Conservation (phyloP, 106 monocot genomes). For the Platanthera guangdongensis region DNA sequence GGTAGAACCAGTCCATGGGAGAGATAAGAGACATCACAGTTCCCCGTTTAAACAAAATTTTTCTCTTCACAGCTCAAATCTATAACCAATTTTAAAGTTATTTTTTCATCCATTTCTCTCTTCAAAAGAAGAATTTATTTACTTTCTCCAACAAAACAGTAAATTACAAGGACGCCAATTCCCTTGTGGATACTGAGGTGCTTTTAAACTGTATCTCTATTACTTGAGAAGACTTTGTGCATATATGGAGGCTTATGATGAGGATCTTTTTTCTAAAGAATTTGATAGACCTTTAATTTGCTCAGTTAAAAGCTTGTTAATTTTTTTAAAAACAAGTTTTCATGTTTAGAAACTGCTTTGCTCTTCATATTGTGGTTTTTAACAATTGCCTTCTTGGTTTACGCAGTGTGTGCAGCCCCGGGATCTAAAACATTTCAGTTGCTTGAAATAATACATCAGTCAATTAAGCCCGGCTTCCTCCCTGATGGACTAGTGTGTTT, state of each 20-base stretch:
- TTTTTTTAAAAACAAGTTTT: background rate
- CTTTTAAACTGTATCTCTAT: background rate
- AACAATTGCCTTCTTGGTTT: conserved; percentile 1
- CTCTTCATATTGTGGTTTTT: background rate
- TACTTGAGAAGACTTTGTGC: background rate
- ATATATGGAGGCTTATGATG: background rate
- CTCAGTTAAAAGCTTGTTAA: background rate
- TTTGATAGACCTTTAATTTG: background rate
- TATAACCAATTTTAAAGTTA: background rate
- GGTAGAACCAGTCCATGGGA: background rate
- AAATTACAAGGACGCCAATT: background rate
- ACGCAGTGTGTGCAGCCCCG: conserved; percentile 98
- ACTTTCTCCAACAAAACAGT: background rate
- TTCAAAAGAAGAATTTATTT: background rate
- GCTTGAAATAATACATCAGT: conserved; percentile 93
- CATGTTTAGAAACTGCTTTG: background rate
- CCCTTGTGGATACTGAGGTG: background rate
- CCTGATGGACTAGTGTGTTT: conserved; percentile 74
- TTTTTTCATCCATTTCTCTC: background rate
- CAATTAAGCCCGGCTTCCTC: conserved; percentile 53
- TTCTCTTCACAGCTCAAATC: background rate
- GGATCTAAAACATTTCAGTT: conserved; percentile 99
- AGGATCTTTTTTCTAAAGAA: background rate
- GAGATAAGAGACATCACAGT: background rate
- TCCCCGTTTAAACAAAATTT: background rate